A percentile compares a stretch with the other conserved stretches of the same genome.
Conservation (phyloP, 345 rosid species). For the Melaleuca alternifolia region DNA sequence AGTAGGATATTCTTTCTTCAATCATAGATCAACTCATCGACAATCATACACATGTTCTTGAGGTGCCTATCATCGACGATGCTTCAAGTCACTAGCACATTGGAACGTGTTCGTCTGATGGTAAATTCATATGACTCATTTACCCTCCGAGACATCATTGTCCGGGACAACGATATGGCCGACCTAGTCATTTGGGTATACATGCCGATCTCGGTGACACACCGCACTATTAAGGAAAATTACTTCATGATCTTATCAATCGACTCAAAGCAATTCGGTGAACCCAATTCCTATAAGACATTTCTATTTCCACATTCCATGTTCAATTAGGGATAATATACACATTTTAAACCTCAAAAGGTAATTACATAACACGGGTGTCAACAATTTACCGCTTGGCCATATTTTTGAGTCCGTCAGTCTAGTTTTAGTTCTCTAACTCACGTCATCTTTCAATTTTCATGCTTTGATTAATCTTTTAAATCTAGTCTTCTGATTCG, state of each 20-base stretch:
- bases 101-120: background rate
- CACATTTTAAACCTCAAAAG: background rate
- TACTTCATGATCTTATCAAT: background rate
- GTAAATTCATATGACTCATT: background rate
- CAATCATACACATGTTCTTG: background rate
- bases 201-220: accelerated
- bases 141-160: background rate
- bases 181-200: background rate
- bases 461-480: background rate
- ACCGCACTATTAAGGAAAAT: background rate
- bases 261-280: background rate
- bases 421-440: background rate
- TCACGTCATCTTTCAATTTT: background rate
- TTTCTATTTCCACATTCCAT: background rate
- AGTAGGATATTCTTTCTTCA: background rate
- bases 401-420: background rate
- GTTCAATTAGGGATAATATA: background rate
- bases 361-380: background rate
- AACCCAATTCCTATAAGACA: background rate
- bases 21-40: background rate
- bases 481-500: background rate
- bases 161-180: background rate
- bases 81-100: background rate
- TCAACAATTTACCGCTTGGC: background rate
- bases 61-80: background rate